Percentiles rank a stretch among this genome's conserved stretches.
Evolutionary conservation across 768 basidiomycete genomes (phyloP).

Genomic region (Russula dissimulans): DNA sequence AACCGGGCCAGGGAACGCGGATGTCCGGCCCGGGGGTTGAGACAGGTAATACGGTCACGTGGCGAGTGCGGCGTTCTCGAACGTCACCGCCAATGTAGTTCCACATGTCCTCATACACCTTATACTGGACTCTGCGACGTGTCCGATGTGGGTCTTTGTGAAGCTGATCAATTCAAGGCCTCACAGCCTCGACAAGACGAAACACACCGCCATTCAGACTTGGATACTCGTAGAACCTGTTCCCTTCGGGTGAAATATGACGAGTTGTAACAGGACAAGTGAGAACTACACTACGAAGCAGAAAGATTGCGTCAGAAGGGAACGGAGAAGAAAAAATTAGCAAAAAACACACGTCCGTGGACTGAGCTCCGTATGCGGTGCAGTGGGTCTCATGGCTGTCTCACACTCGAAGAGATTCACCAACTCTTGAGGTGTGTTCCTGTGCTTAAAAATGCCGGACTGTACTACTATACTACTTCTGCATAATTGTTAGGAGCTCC

Average conservation of each 20-base stretch:
- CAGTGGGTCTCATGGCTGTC: slow-evolving; percentile 20
- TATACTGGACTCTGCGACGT: slow-evolving; percentile 12
- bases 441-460: not conserved
- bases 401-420: slow-evolving; percentile 13
- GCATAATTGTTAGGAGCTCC: slow-evolving; percentile 13
- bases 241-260: slow-evolving; percentile 4
- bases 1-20: too few relatives aligned
- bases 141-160: slow-evolving; percentile 9
- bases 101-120: slow-evolving; percentile 16
- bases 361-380: slow-evolving; percentile 3
- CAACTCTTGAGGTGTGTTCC: slow-evolving; percentile 11
- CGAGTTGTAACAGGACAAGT: not conserved
- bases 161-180: not conserved
- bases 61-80: not conserved
- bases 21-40: too few relatives aligned
- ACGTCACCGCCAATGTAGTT: slow-evolving; percentile 12
- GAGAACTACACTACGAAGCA: not conserved
- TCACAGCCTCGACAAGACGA: not conserved
- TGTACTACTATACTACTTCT: not conserved
- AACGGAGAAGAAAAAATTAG: not conserved
- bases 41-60: too few relatives aligned
- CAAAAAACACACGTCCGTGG: not conserved
- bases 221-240: slow-evolving; percentile 18
- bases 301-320: not conserved
- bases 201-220: slow-evolving; percentile 13